Conservation (phyloP, 2,329 filamentous ascomycete species). For the Pseudogymnoascus sp. region DNA sequence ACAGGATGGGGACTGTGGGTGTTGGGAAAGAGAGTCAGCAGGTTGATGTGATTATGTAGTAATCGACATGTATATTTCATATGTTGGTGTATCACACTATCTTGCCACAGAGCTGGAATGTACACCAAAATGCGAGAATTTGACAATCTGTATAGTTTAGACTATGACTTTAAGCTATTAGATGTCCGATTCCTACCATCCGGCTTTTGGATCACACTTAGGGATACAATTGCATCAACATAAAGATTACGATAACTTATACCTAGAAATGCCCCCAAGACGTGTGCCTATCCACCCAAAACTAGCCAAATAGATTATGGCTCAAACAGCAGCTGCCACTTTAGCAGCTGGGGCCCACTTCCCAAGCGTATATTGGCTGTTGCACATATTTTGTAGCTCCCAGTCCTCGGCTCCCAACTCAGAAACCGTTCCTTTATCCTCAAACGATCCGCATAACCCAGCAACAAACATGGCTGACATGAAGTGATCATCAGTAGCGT, state of each 20-base stretch:
- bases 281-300: neutral
- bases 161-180: too few species aligned
- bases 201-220: too few species aligned
- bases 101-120: too few species aligned
- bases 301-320: neutral
- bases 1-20: neutral
- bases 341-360: slow-evolving; percentile 21
- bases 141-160: too few species aligned
- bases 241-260: neutral
- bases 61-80: too few species aligned
- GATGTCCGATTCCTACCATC: neutral
- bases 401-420: slow-evolving; percentile 52
- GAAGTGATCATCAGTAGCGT: slow-evolving; percentile 64
- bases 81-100: too few species aligned
- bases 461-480: slow-evolving; percentile 58
- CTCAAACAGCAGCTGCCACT: neutral
- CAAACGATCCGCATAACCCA: slow-evolving; percentile 43
- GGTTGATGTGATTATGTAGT: neutral
- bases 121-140: too few species aligned
- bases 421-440: slow-evolving; percentile 37
- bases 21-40: neutral
- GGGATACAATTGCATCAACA: too few species aligned
- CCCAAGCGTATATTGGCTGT: slow-evolving; percentile 51
- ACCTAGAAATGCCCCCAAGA: neutral
- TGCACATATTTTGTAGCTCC: slow-evolving; percentile 59